Evolutionary conservation across 352 stramenopile genomes (phyloP).

Genomic region (Bremia lactucae): DNA sequence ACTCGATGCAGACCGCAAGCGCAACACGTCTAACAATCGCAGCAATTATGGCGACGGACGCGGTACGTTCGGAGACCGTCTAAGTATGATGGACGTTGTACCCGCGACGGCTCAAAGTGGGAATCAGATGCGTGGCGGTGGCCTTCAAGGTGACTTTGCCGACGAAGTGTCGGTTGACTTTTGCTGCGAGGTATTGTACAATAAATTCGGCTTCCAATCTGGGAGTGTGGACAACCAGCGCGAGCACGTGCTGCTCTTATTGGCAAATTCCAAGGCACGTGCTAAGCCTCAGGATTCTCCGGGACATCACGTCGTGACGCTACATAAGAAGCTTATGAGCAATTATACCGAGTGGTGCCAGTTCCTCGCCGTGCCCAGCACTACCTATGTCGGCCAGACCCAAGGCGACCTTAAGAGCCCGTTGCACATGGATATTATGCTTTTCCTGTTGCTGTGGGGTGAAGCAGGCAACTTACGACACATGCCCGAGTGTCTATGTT

Average conservation of each 20-base stretch:
- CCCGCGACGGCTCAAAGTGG: constrained; percentile 20
- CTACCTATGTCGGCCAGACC: constrained; percentile 27
- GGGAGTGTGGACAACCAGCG: constrained; percentile 66
- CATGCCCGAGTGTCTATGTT: constrained; percentile 95
- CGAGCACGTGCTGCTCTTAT: constrained; percentile 59
- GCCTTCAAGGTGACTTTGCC: constrained; percentile 55
- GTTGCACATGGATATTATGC: constrained; percentile 86
- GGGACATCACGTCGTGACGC: constrained; percentile 33
- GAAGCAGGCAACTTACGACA: constrained; percentile 91
- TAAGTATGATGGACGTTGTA: constrained; percentile 64
- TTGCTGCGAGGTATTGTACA: constrained; percentile 57
- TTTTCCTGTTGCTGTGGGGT: constrained; percentile 95
- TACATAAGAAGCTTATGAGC: constrained; percentile 52
- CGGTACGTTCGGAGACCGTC: constrained; percentile 41
- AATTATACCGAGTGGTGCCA: constrained; percentile 62
- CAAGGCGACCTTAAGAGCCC: constrained; percentile 47
- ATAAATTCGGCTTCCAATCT: constrained; percentile 69
- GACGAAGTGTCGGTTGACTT: constrained; percentile 65
- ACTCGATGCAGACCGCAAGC: constrained; percentile 65
- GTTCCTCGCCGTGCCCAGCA: constrained; percentile 30
- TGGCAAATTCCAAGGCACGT: constrained; percentile 64
- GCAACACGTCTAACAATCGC: constrained; percentile 40
- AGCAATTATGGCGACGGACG: constrained; percentile 30
- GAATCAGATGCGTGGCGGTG: constrained; percentile 22
- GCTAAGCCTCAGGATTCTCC: constrained; percentile 30